Conservation (phyloP, 2,329 filamentous ascomycete species). For the Fusarium torulosum region DNA sequence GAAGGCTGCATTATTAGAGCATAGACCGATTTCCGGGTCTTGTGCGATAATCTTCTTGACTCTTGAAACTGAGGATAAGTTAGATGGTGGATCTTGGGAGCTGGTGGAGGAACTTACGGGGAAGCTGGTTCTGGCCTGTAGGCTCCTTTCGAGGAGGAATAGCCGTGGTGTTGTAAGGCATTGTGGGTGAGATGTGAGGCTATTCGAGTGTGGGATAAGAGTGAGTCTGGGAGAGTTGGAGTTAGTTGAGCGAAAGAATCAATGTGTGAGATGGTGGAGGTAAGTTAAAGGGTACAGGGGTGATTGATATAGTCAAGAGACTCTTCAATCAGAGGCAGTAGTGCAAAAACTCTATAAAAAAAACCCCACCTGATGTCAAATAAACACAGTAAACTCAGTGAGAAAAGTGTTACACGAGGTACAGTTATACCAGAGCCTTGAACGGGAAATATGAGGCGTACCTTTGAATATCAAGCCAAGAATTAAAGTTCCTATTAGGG, state of each 20-base stretch:
- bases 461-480: slow-evolving; percentile 14
- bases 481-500: slow-evolving; percentile 9
- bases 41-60: slow-evolving; percentile 95
- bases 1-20: slow-evolving; percentile 94
- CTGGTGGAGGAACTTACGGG: slow-evolving; percentile 70
- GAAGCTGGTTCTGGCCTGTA: slow-evolving; percentile 86
- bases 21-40: slow-evolving; percentile 86
- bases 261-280: slow-evolving; percentile 3
- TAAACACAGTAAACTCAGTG: background rate
- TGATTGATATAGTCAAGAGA: background rate
- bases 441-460: slow-evolving; percentile 14
- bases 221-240: slow-evolving; percentile 14
- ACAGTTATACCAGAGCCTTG: background rate
- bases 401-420: background rate
- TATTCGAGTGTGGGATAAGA: background rate
- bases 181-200: slow-evolving; percentile 54
- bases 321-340: background rate
- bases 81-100: slow-evolving; percentile 11
- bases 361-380: background rate
- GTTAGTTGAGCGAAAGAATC: background rate
- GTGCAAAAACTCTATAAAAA: background rate
- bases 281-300: slow-evolving; percentile 11
- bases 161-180: slow-evolving; percentile 92
- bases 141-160: slow-evolving; percentile 85
- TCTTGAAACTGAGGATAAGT: slow-evolving; percentile 76